Conservation (phyloP, 2,329 filamentous ascomycete genomes). For the Ophiosphaerella korrae region DNA sequence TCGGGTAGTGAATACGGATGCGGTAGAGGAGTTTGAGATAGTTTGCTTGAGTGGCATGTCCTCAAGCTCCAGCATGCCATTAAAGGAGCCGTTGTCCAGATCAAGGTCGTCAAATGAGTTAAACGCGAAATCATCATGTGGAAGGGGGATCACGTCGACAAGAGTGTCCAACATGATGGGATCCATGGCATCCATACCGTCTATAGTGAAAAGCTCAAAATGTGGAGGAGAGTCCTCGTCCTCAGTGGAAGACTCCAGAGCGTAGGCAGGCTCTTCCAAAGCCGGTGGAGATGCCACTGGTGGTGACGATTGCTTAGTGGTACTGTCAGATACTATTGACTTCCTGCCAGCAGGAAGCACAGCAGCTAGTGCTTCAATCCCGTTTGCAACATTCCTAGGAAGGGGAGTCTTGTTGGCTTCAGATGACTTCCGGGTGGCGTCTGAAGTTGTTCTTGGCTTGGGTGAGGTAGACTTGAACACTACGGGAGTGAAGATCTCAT, state of each 20-base stretch:
- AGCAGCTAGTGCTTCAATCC: constrained; percentile 45
- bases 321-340: constrained; percentile 15
- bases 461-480: constrained; percentile 28
- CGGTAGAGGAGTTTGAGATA: constrained; percentile 13
- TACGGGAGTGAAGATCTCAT: constrained; percentile 51
- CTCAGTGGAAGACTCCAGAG: constrained; percentile 32
- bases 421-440: constrained; percentile 9
- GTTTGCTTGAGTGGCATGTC: constrained; percentile 25
- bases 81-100: constrained; percentile 27
- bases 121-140: constrained; percentile 31
- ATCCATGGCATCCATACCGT: constrained; percentile 30
- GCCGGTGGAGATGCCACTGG: constrained; percentile 23
- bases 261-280: constrained; percentile 22
- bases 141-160: constrained; percentile 25
- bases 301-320: constrained; percentile 23
- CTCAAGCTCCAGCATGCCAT: constrained; percentile 27
- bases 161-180: constrained; percentile 32
- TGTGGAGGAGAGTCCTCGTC: constrained; percentile 30
- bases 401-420: constrained; percentile 19
- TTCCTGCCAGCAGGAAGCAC: constrained; percentile 41
- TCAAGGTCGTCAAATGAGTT: constrained; percentile 35
- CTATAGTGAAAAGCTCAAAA: constrained; percentile 32
- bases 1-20: constrained; percentile 16
- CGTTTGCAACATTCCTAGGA: constrained; percentile 37
- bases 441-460: constrained; percentile 15